Evolutionary conservation across 106 monocot species (phyloP), one percentile per base, ranked within the genome.

Genomic region (Alisma plantagoaquatica): DNA sequence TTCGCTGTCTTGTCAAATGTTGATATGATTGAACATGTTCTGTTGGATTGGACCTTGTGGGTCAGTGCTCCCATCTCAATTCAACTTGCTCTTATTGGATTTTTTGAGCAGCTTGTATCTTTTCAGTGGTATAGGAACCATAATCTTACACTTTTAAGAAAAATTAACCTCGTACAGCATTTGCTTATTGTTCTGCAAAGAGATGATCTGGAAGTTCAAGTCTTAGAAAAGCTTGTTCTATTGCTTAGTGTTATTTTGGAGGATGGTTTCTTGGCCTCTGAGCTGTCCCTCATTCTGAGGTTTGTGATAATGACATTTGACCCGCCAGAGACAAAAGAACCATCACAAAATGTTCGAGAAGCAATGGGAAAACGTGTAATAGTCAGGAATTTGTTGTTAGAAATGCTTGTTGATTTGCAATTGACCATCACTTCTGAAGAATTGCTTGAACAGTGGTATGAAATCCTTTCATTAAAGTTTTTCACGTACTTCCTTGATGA

Each of bases 251-350:
- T 98, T 57, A 98, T 98, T 67, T 45, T 98, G 53, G 98, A 98
- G 69, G 90, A 98, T 75, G 98, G 98, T 14, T 98, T 90, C 70
- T 69, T 98, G 63, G 63, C 70, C 60, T 82, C 98, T 28, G 98
- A 98, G 60, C 57, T 98, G 55, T 85, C 89, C 63, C 78, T 86
- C 61, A 90, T 98, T 53, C 73, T 98, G 16, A 90, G 72, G 50
- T 98, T 98, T 74, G 81, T 98, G 31, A 85, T 86, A 22, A 98
- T 98, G 98, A 98, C 98, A 52, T 98, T 90, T 65, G 85, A 90
- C 51, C 90, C 98, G 18, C 90, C 98, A 42, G 74, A 68, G 30
- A 31, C 68, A 35, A 30, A 35, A 27, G 27, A 59, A 32, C 56
- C 52, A 33, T 56, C 67, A 68, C 68, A 66, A 28, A 64, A 82